Evolutionary conservation across 2,329 filamentous ascomycete species (phyloP), one percentile per base, ranked within the genome.

Genomic region (Alternaria atra): DNA sequence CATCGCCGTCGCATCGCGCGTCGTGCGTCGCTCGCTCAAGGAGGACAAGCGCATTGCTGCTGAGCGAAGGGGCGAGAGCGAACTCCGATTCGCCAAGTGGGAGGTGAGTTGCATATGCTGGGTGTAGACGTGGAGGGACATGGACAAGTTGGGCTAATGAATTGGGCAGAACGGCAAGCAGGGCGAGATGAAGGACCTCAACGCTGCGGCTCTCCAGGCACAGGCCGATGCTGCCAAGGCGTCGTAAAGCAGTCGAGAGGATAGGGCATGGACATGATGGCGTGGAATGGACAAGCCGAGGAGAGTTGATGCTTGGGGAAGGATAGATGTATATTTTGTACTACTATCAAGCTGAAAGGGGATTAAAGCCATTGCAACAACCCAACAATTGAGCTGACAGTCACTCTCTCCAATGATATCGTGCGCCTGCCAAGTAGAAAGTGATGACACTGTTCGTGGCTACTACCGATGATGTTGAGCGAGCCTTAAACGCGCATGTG

Each of bases 21-120:
- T 92, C 79, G 92, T 99, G 81, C 95, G 96, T 85, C 91, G 93
- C 81, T 97, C 93, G 81, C 87, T 99, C 82, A 97, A 98, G 88
- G 95, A 99, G 79, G 92, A 95, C 60, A 91, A 93, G 86, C 89
- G 95, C 84, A 82, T 97, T 71, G 81, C 81, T 72, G 93, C 94
- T 69, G 95, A 98, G 88, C 90, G 92, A 80, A 90, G 95, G 80
- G 94, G 93, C 79, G 89, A 93, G 82, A 90, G 90, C 83, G 94
- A 98, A 57, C 83, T 99, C 75, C 90, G 90, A 82, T 96, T 97
- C 77, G 86, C 93, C 72, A 96, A 94, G 87, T 99, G 95, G 95
- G 86, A 92, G 89, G 95, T 99, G 84, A 88, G 92, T 87, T 87
- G 46, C 44, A 37, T 46, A 57, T 20, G 30, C 46, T 35, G 23